These are phyloP conservation scores for Venturia effusa DNA, from an alignment of 2,329 filamentous ascomycete species.

Conservation along the genomic window DNA sequence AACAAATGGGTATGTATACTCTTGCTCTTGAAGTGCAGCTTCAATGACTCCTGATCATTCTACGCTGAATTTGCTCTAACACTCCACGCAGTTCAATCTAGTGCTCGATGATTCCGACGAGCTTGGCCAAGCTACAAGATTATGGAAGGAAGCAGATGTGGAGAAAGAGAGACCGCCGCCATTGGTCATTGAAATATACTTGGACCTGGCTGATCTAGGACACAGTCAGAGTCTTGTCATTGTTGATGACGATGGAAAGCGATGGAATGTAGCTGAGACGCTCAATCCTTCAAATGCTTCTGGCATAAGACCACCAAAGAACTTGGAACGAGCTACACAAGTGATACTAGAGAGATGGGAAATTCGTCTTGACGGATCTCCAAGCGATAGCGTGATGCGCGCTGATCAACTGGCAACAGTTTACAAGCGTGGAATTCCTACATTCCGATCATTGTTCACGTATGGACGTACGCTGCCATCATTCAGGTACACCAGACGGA, in stretches of 20 bases:
- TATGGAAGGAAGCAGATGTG: slow-evolving; percentile 73
- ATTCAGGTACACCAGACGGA: slow-evolving; percentile 71
- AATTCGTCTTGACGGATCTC: slow-evolving; percentile 44
- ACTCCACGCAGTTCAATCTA: slow-evolving; percentile 72
- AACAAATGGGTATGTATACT: slow-evolving; percentile 67
- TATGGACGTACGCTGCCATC: slow-evolving; percentile 73
- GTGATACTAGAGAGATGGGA: slow-evolving; percentile 87
- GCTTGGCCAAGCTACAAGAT: slow-evolving; percentile 67
- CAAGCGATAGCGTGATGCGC: neutral
- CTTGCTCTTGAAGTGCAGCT: neutral
- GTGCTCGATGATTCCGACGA: slow-evolving; percentile 87
- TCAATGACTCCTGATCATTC: neutral
- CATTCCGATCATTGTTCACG: slow-evolving; percentile 81
- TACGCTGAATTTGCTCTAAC: neutral
- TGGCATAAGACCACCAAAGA: slow-evolving; percentile 35
- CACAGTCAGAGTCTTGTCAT: slow-evolving; percentile 80
- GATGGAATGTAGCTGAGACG: slow-evolving; percentile 84
- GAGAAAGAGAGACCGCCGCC: slow-evolving; percentile 68
- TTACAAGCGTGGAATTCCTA: slow-evolving; percentile 94
- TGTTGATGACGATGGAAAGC: slow-evolving; percentile 78
- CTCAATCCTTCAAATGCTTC: slow-evolving; percentile 29
- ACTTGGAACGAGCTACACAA: slow-evolving; percentile 44
- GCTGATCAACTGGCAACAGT: slow-evolving; percentile 58
- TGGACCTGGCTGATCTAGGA: slow-evolving; percentile 69
- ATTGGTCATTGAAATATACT: slow-evolving; percentile 80